phyloP scores from a whole-genome alignment of 2,329 filamentous ascomycete genomes.

The Aureobasidium zeae region DNA sequence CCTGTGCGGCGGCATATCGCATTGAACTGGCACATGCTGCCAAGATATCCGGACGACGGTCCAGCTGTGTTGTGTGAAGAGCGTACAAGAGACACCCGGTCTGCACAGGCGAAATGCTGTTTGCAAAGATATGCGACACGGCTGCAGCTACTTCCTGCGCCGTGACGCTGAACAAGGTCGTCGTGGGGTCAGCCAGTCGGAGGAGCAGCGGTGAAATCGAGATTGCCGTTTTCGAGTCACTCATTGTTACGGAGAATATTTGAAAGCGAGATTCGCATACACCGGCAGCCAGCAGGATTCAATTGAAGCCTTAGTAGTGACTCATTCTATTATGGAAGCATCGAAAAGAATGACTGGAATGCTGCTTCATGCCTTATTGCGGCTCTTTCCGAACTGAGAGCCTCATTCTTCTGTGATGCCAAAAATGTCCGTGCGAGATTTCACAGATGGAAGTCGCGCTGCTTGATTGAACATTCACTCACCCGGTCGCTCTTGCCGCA shows the following conservation, averaged over 20 bases:
- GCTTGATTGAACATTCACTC: not conserved
- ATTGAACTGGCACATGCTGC: constrained; percentile 76
- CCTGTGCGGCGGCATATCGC: constrained; percentile 65
- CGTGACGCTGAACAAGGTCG: constrained; percentile 43
- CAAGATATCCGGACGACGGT: constrained; percentile 75
- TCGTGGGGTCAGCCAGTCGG: constrained; percentile 55
- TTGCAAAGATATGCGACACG: constrained; percentile 83
- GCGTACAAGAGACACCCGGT: constrained; percentile 80
- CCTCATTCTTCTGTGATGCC: not conserved
- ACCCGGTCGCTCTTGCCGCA: not conserved
- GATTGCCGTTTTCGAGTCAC: constrained; percentile 25
- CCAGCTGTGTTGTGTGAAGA: constrained; percentile 81
- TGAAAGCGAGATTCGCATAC: not conserved
- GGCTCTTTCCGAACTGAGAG: constrained; percentile 7
- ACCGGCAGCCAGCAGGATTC: not conserved
- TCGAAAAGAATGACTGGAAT: constrained; percentile 12
- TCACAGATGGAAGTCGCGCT: constrained; percentile 13
- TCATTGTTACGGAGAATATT: not conserved
- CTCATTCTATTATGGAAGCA: not conserved
- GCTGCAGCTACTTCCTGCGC: constrained; percentile 82
- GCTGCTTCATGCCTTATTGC: constrained; percentile 7
- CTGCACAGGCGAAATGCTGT: constrained; percentile 80
- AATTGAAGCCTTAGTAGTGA: not conserved
- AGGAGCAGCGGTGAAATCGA: constrained; percentile 64
- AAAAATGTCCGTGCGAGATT: constrained; percentile 8